These are phyloP conservation scores for Exserohilum rostratum DNA, from an alignment of 2,329 filamentous ascomycete species.

Conservation along the genomic window DNA sequence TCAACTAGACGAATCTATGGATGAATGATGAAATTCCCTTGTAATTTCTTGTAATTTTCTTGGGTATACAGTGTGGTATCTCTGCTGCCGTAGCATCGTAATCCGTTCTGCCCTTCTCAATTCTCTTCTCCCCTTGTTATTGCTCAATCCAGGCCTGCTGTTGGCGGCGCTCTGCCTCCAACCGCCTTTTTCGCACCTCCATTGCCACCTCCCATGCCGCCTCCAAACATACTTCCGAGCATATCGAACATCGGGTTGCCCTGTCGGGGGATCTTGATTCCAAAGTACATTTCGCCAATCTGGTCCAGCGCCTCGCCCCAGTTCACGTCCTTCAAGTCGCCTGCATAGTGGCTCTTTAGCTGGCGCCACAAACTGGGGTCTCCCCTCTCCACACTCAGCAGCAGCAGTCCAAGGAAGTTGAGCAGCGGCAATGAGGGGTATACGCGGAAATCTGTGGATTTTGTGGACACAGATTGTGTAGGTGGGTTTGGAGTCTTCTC, in stretches of 20 bases:
- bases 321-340: constrained; percentile 75
- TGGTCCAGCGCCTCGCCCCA: constrained; percentile 84
- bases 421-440: constrained; percentile 92
- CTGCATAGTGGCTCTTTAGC: constrained; percentile 79
- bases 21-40: constrained; percentile 3
- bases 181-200: constrained; percentile 56
- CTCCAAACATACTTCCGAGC: constrained; percentile 95
- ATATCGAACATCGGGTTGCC: constrained; percentile 95
- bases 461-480: constrained; percentile 80
- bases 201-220: constrained; percentile 67
- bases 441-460: constrained; percentile 74
- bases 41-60: too few species aligned
- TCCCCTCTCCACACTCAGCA: constrained; percentile 83
- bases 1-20: not conserved
- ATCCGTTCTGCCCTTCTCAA: not conserved
- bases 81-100: constrained; percentile 6
- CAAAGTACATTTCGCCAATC: constrained; percentile 97
- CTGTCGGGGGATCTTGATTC: constrained; percentile 84
- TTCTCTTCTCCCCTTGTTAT: not conserved
- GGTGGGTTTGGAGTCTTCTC: constrained; percentile 67
- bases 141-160: constrained; percentile 45
- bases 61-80: constrained; percentile 12
- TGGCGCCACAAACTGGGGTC: constrained; percentile 79
- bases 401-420: constrained; percentile 87
- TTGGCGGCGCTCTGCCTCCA: constrained; percentile 28